phyloP scores from a whole-genome alignment of 2,329 filamentous ascomycete species.

The Aureobasidium musti region DNA sequence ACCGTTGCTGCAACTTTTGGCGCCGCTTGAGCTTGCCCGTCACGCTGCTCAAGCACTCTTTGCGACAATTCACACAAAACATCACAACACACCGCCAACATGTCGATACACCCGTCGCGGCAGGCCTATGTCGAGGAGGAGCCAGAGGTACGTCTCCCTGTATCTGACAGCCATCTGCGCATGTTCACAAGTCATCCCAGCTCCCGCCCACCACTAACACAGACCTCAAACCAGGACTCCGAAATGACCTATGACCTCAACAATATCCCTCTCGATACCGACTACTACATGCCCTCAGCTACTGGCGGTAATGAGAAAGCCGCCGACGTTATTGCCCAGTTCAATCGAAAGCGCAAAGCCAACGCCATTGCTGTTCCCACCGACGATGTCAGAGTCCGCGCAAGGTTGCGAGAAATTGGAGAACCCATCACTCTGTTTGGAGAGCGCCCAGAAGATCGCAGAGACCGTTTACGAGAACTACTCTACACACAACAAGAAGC shows the following conservation, averaged over 20 bases:
- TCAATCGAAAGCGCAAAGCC: constrained; percentile 86
- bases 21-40: background rate
- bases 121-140: constrained; percentile 93
- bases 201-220: constrained; percentile 25
- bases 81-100: constrained; percentile 26
- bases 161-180: constrained; percentile 28
- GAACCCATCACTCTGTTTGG: constrained; percentile 94
- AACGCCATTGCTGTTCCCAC: constrained; percentile 91
- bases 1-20: constrained; percentile 1
- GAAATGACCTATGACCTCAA: constrained; percentile 33
- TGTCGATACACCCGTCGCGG: constrained; percentile 78
- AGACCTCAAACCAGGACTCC: constrained; percentile 19
- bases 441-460: constrained; percentile 79
- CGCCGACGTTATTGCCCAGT: constrained; percentile 81
- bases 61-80: background rate
- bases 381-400: constrained; percentile 83
- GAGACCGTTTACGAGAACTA: constrained; percentile 82
- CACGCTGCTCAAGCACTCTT: background rate
- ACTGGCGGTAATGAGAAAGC: constrained; percentile 77
- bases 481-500: constrained; percentile 69
- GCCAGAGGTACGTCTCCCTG: constrained; percentile 3
- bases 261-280: constrained; percentile 62
- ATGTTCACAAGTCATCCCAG: constrained; percentile 42
- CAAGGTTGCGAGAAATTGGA: constrained; percentile 78
- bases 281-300: constrained; percentile 75